Evolutionary conservation across 805 yeast genomes (phyloP).

Genomic region (Suhomyces pyralidae): DNA sequence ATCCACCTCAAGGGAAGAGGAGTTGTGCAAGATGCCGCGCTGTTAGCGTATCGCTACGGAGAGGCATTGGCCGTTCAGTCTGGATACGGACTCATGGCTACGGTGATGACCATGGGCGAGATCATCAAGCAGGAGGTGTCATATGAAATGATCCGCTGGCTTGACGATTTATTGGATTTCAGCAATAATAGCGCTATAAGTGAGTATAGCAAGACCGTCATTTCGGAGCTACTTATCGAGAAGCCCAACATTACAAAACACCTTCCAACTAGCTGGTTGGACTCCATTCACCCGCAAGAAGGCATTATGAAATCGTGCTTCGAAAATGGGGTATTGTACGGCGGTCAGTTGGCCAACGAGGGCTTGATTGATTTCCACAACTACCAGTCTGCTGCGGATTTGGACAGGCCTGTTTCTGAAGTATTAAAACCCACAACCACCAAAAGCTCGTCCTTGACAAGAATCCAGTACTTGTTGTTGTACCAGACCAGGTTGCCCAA

Average conservation of each 20-base stretch:
- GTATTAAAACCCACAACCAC: conserved; percentile 10
- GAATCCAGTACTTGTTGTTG: conserved; percentile 56
- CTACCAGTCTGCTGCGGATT: conserved; percentile 9
- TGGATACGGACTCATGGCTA: conserved; percentile 41
- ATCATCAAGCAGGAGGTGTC: conserved; percentile 48
- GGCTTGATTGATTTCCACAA: conserved; percentile 18
- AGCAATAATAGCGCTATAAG: not conserved
- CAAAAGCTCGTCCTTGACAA: conserved; percentile 26
- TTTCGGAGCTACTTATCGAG: not conserved
- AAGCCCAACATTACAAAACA: not conserved
- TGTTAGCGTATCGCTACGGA: not conserved
- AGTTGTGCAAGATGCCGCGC: not conserved
- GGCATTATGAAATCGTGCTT: conserved; percentile 11
- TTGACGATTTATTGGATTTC: conserved; percentile 16
- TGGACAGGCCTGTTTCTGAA: conserved; percentile 13
- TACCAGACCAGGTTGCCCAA: conserved; percentile 62
- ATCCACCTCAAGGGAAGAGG: not conserved
- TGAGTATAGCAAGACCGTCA: not conserved
- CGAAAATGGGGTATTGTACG: conserved; percentile 28
- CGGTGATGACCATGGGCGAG: conserved; percentile 52
- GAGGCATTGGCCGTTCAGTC: not conserved
- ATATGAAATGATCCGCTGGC: conserved; percentile 49
- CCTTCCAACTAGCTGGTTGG: not conserved
- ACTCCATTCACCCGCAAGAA: conserved; percentile 12
- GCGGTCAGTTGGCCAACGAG: conserved; percentile 24